phyloP scores from a whole-genome alignment of 495 filamentous ascomycete genomes.

The Xylaria venustula region DNA sequence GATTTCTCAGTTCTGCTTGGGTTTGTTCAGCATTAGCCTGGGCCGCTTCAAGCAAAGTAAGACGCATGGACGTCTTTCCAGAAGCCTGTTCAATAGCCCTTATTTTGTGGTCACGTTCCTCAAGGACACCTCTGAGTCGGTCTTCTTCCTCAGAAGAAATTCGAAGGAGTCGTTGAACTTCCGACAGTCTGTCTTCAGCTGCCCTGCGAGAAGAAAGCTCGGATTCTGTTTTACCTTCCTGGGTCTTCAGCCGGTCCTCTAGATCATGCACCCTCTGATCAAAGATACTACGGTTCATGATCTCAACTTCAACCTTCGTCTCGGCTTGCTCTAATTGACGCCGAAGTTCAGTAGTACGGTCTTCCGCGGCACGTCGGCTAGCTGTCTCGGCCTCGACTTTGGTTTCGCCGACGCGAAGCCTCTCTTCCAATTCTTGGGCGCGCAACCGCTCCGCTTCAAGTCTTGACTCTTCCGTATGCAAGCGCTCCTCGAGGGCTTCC shows the following conservation, averaged over 20 bases:
- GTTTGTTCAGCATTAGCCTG: conserved; percentile 64
- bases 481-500: conserved; percentile 31
- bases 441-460: conserved; percentile 27
- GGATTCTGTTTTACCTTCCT: conserved; percentile 45
- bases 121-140: conserved; percentile 66
- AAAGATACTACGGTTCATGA: conserved; percentile 49
- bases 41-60: conserved; percentile 60
- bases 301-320: conserved; percentile 51
- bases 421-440: conserved; percentile 41
- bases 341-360: conserved; percentile 40
- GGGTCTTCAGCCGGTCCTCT: conserved; percentile 40
- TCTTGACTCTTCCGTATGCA: conserved; percentile 29
- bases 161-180: conserved; percentile 67
- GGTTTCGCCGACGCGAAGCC: conserved; percentile 42
- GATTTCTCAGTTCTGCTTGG: conserved; percentile 60
- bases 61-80: conserved; percentile 55
- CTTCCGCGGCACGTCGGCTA: conserved; percentile 41
- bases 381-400: conserved; percentile 39
- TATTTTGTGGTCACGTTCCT: conserved; percentile 58
- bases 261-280: conserved; percentile 48
- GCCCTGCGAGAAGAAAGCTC: conserved; percentile 65
- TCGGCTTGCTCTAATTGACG: conserved; percentile 48
- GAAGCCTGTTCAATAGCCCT: conserved; percentile 44
- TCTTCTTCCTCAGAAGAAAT: conserved; percentile 67
- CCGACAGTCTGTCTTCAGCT: conserved; percentile 69